Evolutionary conservation across 164 flowering plant genomes (phyloP).

Genomic region (Chloranthus sessilifolius): DNA sequence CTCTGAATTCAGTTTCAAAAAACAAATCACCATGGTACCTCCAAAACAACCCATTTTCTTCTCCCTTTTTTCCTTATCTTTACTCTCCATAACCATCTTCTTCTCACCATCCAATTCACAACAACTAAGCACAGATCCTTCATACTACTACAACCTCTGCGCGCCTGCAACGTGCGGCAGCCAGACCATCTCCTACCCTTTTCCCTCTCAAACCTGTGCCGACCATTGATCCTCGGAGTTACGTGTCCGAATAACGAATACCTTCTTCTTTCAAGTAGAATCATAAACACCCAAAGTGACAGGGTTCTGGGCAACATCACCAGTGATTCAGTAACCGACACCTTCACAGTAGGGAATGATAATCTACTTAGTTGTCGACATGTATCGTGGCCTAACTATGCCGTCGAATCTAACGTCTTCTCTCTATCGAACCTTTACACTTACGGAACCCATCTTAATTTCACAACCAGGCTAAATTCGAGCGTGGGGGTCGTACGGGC

Average conservation of each 20-base stretch:
- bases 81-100: conserved; percentile 1
- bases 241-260: conserved; percentile 5
- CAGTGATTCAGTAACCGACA: neutral
- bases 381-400: neutral
- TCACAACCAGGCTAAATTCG: neutral
- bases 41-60: too few species aligned
- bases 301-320: conserved; percentile 2
- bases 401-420: neutral
- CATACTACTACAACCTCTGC: conserved; percentile 6
- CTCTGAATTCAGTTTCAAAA: too few species aligned
- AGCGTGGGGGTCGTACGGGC: neutral
- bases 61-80: too few species aligned
- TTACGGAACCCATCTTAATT: conserved; percentile 3
- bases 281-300: neutral
- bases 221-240: neutral
- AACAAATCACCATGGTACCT: too few species aligned
- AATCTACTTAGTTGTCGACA: conserved; percentile 4
- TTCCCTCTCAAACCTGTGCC: neutral
- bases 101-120: neutral
- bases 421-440: neutral
- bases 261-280: conserved; percentile 3
- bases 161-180: neutral
- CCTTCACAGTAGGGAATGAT: neutral
- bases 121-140: conserved; percentile 2
- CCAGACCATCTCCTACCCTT: conserved; percentile 1